Evolutionary conservation across 306 rosid genomes (phyloP), one percentile per base, ranked within the genome.

Genomic region (Quercus glauca): DNA sequence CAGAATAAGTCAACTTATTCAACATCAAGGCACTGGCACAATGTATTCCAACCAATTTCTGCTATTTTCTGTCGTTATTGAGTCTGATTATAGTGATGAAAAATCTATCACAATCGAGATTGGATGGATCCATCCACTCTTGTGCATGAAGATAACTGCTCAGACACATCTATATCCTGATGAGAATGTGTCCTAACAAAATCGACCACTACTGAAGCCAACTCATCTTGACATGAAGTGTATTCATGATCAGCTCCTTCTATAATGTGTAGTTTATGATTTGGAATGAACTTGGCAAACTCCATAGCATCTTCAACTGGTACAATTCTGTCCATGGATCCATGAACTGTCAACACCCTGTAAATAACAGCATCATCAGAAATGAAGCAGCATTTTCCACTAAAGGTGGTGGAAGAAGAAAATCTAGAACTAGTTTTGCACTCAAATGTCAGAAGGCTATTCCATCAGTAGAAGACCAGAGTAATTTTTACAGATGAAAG

Each of bases 301-400:
- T 91, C 93, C 15, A 82, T 55, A 79, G 93, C 94, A 84, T 92
- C 97, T 80, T 87, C 93, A 29, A 82, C 84, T 4, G 97, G 90
- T 49, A 94, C 95, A 56, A 77, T 90, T 81, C 83, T 76, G 84
- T 92, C 99, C 90, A 31, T 81, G 82, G 98, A 91, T 82, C 98
- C 98, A 83, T 94, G 97, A 83, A 92, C 81, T 33, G 97, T 91
- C 90, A 94, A 74, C 55, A 90, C 97, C 77, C 98, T 94, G 92
- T 57, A 82, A 52, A 53, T 84, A 25, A 76, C 57, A 82, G 59
- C 69, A 76, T 74, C 73, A 76, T 74, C 29, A 26, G 78, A 43
- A 56, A 55, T 64, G 72, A 59, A 23, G 69, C 29, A 28, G 41
- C 69, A 64, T 14, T 28, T 64, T 64, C 43, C 43, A 64, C 20